Evolutionary conservation across 352 stramenopile genomes (phyloP), one percentile per base, ranked within the genome.

Genomic region (Phytophthora idaei): DNA sequence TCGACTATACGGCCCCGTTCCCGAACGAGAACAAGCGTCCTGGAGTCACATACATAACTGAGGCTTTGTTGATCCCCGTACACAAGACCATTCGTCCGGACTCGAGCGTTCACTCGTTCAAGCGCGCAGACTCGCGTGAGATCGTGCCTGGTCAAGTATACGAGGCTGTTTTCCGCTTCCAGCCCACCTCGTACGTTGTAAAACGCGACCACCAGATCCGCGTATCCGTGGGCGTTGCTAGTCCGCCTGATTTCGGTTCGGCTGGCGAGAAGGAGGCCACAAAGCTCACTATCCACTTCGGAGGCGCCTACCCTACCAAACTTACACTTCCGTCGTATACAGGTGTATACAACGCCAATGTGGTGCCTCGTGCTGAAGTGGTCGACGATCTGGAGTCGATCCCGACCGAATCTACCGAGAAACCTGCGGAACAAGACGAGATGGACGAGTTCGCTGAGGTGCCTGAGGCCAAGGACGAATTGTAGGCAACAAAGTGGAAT

Each of bases 1-100:
- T 91, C 31, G 85, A 94, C 74, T 84, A 86, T 69, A 76, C 76
- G 41, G 70, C 78, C 21, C 76, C 78, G 8, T 93, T 94, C 74
- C 74, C 78, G 71, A 92, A 94, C 57, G 81, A 91, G 59, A 89
- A 90, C 76, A 90, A 92, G 59, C 87, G 87, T 46, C 75, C 73
- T 12, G 87, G 87, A 17, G 67, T 90, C 52, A 94, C 87, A 64
- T 94, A 94, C 73, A 84, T 94, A 31, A 93, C 87, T 0, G 87
- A 94, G 55, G 83, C 83, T 15, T 54, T 92, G 52, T 36, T 93
- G 47, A 89, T 92, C 72, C 85, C 85, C 0, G 76, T 90, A 51
- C 87, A 94, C 72, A 68, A 78, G 61, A 80, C 83, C 0, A 72
- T 94, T 42, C 72, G 74, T 9, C 71, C 77, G 12, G 81, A 85